Evolutionary conservation across 1,139 yeast genomes (phyloP).

Genomic region (Taphrina confusa): DNA sequence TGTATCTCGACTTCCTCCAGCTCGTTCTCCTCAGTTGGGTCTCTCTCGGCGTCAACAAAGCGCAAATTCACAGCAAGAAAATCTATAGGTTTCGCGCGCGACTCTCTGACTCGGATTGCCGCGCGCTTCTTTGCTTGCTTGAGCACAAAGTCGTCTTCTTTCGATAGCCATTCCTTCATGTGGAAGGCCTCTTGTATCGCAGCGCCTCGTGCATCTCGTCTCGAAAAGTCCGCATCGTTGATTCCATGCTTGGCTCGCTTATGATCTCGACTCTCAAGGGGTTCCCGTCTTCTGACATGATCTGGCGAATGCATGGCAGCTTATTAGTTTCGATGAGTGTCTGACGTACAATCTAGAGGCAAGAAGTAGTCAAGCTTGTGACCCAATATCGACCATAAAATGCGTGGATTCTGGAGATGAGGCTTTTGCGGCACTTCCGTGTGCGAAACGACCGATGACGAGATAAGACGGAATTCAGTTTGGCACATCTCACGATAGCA

Average conservation of each 20-base stretch:
- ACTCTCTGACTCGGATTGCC: conserved; percentile 44
- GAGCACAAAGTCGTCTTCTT: conserved; percentile 46
- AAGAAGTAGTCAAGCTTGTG: too few relatives aligned
- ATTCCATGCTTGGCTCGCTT: conserved; percentile 5
- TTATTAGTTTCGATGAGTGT: too few relatives aligned
- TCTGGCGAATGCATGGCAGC: not conserved
- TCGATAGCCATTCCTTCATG: conserved; percentile 44
- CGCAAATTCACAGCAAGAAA: conserved; percentile 43
- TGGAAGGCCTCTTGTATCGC: conserved; percentile 32
- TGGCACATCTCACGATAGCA: too few relatives aligned
- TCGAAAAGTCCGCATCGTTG: not conserved
- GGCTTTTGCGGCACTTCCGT: too few relatives aligned
- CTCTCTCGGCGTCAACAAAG: conserved; percentile 40
- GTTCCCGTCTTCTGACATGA: not conserved
- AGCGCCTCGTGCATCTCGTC: conserved; percentile 28
- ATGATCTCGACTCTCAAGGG: conserved; percentile 13
- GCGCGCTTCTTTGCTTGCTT: conserved; percentile 46
- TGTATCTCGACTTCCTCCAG: conserved; percentile 41
- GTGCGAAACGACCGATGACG: too few relatives aligned
- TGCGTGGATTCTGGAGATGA: too few relatives aligned
- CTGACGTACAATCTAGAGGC: too few relatives aligned
- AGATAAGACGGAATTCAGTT: too few relatives aligned
- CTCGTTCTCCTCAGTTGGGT: conserved; percentile 38
- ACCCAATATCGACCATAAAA: too few relatives aligned
- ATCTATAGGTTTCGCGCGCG: conserved; percentile 44